phyloP scores from a whole-genome alignment of 2,329 filamentous ascomycete species.

The Ceratocystis eucalypticola region DNA sequence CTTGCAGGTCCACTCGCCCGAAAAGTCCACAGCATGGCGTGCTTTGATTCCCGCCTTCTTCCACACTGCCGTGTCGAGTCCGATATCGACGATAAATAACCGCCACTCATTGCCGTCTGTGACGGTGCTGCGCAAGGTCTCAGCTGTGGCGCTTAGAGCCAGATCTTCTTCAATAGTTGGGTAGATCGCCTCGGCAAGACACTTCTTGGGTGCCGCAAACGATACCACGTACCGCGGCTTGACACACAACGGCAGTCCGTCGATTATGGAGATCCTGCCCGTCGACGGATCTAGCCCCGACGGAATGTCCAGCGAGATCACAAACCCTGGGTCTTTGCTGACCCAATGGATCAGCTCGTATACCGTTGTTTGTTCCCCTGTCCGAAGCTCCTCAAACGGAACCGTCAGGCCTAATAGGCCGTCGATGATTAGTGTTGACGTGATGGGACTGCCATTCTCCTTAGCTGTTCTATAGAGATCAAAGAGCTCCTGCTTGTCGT shows the following conservation, averaged over 20 bases:
- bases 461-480: conserved; percentile 41
- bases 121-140: conserved; percentile 22
- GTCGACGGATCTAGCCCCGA: conserved; percentile 73
- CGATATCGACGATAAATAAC: conserved; percentile 74
- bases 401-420: conserved; percentile 76
- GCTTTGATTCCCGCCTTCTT: conserved; percentile 69
- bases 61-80: conserved; percentile 70
- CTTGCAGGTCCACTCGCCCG: conserved; percentile 69
- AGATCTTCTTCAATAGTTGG: conserved; percentile 20
- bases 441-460: conserved; percentile 23
- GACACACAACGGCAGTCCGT: conserved; percentile 67
- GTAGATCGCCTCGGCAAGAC: conserved; percentile 63
- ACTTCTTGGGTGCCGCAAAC: conserved; percentile 75
- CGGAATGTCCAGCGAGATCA: conserved; percentile 80
- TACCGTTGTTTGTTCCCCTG: conserved; percentile 67
- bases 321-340: conserved; percentile 70
- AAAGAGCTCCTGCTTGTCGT: conserved; percentile 47
- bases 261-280: conserved; percentile 51
- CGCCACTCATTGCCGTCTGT: conserved; percentile 53
- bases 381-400: conserved; percentile 76
- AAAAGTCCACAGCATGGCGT: conserved; percentile 77
- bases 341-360: conserved; percentile 90
- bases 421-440: conserved; percentile 73
- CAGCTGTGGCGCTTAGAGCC: conserved; percentile 19
- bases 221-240: conserved; percentile 71